A percentile compares a stretch with the other conserved stretches of the same genome.
Evolutionary conservation across 106 monocot species (phyloP).

Genomic region (Chionographis japonica): DNA sequence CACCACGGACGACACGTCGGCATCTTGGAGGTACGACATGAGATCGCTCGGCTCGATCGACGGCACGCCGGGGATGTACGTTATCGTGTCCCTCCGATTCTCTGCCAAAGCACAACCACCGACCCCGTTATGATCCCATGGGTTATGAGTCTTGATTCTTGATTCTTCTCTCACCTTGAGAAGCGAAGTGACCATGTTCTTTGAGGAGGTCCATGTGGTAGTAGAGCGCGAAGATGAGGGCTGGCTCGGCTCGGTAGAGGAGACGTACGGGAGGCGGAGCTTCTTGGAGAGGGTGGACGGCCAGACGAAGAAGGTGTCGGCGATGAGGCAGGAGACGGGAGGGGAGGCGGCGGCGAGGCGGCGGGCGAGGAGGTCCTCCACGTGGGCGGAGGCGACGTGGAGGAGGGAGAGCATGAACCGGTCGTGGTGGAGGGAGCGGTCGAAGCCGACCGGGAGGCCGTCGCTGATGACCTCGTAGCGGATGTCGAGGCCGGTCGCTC

Average conservation of each 20-base stretch:
- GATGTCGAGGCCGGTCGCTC: constrained; percentile 45
- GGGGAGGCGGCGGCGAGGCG: background rate
- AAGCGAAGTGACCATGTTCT: constrained; percentile 49
- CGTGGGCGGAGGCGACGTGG: constrained; percentile 28
- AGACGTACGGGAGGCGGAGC: constrained; percentile 40
- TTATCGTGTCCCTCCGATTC: constrained; percentile 50
- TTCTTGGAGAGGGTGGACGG: constrained; percentile 41
- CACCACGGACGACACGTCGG: constrained; percentile 22
- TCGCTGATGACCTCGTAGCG: constrained; percentile 65
- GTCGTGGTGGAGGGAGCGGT: constrained; percentile 51
- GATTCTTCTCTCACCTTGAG: constrained; percentile 1
- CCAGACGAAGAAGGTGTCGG: constrained; percentile 86
- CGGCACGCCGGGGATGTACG: constrained; percentile 61
- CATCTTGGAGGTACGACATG: constrained; percentile 62
- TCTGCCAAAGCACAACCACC: background rate
- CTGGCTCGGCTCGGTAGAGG: constrained; percentile 81
- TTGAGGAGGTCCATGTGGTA: constrained; percentile 62
- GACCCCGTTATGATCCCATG: no score
- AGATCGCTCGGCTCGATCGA: constrained; percentile 56
- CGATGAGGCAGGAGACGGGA: constrained; percentile 40
- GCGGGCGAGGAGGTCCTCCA: constrained; percentile 31
- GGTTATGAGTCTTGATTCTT: no score
- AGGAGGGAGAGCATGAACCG: constrained; percentile 42
- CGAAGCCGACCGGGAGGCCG: constrained; percentile 57
- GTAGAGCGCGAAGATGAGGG: constrained; percentile 69